Evolutionary conservation across 306 rosid species (phyloP), one percentile per base, ranked within the genome.

Genomic region (Sindora glabra): DNA sequence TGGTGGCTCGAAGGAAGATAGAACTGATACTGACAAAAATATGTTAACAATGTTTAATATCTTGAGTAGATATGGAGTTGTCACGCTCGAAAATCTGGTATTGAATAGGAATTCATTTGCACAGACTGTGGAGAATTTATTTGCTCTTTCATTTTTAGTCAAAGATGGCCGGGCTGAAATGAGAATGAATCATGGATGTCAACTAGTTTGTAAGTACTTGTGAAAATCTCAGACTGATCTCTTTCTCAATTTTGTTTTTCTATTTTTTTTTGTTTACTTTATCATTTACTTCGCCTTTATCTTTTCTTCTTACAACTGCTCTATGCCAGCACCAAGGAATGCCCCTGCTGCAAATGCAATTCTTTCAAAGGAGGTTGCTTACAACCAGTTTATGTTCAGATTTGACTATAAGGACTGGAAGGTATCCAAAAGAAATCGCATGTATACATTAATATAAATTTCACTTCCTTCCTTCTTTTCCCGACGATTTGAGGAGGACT

Each of bases 21-120:
- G 48, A 58, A 59, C 27, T 37, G 79, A 68, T 13, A 68, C 81
- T 12, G 85, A 72, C 50, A 62, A 42, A 56, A 69, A 64, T 41
- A 75, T 80, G 85, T 30, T 47, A 64, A 59, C 71, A 3, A 75
- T 80, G 85, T 80, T 80, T 72, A 59, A 59, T 56, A 63, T 80
- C 74, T 76, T 80, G 56, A 72, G 58, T 79, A 55, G 18, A 15
- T 68, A 76, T 13, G 72, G 58, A 49, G 51, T 51, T 64, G 77
- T 72, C 25, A 64, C 8, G 51, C 81, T 80, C 34, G 81, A 80
- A 68, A 75, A 64, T 55, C 62, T 80, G 60, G 65, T 80, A 17
- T 76, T 80, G 71, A 80, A 80, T 65, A 76, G 76, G 23, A 80
- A 64, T 65, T 80, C 81, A 5, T 80, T 75, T 64, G 81, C 81